Base-by-base conservation (phyloP, 306 rosid species). In the Senna siamea region DNA sequence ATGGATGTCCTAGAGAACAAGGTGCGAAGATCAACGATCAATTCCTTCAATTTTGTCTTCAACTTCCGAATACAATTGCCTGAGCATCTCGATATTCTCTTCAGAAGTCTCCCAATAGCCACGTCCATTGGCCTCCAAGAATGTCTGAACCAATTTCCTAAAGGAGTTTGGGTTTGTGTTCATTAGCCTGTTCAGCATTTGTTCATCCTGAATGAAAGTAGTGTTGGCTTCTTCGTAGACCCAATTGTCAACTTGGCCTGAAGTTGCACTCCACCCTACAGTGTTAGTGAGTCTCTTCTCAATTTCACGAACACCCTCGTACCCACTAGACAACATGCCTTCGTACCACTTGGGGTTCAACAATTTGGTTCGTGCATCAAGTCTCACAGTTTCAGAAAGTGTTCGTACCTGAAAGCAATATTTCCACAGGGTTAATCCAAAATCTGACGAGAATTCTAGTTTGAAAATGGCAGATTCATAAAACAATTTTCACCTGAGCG, bases 211-310 rank as follows among this genome's bases (percentile, higher is more conserved):
- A 59, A 94, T 92, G 88, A 92, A 94, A 19, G 98, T 92, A 7
- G 96, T 69, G 89, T 94, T 94, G 76, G 99, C 99, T 84, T 94
- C 99, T 86, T 94, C 99, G 35, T 94, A 95, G 51, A 95, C 99
- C 96, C 97, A 94, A 85, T 94, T 94, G 84, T 94, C 99, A 19
- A 94, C 99, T 82, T 94, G 99, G 18, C 99, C 99, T 23, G 99
- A 94, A 52, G 99, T 94, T 51, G 98, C 99, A 89, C 98, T 94
- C 99, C 99, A 94, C 55, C 99, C 99, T 1, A 94, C 99, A 9
- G 99, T 94, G 70, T 94, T 94, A 0, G 98, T 90, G 7, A 94
- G 96, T 57, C 98, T 88, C 87, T 94, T 94, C 85, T 94, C 99
- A 6, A 94, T 94, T 66, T 94, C 99, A 0, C 98, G 96, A 18